Evolutionary conservation across 148 eudicot species (phyloP).

Genomic region (Nepenthes mirabilis): DNA sequence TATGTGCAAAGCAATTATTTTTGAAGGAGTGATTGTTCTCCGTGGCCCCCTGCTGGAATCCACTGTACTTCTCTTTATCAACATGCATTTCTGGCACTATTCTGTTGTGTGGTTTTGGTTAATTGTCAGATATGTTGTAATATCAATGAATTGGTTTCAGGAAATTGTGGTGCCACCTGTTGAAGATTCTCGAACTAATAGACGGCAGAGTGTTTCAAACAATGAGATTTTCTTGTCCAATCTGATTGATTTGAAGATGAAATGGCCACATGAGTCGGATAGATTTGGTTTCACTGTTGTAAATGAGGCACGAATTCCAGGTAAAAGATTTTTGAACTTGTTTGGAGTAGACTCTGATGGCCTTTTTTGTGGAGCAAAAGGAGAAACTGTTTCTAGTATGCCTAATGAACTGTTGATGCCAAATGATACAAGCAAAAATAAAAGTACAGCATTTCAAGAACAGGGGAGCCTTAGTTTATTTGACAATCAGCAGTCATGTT

Average conservation of each 20-base stretch:
- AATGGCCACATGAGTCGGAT: slow-evolving; percentile 53
- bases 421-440: slow-evolving; percentile 16
- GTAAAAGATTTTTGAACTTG: slow-evolving; percentile 25
- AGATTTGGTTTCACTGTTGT: slow-evolving; percentile 20
- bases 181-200: slow-evolving; percentile 23
- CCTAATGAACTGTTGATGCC: slow-evolving; percentile 13
- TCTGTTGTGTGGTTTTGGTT: too few species aligned
- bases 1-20: too few species aligned
- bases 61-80: too few species aligned
- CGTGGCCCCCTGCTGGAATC: too few species aligned
- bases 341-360: slow-evolving; percentile 42
- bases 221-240: slow-evolving; percentile 45
- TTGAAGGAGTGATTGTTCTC: too few species aligned
- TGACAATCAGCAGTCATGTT: slow-evolving; percentile 21
- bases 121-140: too few species aligned
- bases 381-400: slow-evolving; percentile 12
- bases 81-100: too few species aligned
- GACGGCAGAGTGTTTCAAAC: slow-evolving; percentile 24
- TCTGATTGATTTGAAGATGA: slow-evolving; percentile 49
- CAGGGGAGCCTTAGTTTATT: slow-evolving; percentile 29
- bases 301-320: slow-evolving; percentile 15
- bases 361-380: slow-evolving; percentile 23
- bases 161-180: slow-evolving; percentile 41
- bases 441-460: slow-evolving; percentile 16
- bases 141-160: slow-evolving; percentile 18